Conservation (phyloP, 2,329 filamentous ascomycete genomes). For the Podosphaera xanthii region DNA sequence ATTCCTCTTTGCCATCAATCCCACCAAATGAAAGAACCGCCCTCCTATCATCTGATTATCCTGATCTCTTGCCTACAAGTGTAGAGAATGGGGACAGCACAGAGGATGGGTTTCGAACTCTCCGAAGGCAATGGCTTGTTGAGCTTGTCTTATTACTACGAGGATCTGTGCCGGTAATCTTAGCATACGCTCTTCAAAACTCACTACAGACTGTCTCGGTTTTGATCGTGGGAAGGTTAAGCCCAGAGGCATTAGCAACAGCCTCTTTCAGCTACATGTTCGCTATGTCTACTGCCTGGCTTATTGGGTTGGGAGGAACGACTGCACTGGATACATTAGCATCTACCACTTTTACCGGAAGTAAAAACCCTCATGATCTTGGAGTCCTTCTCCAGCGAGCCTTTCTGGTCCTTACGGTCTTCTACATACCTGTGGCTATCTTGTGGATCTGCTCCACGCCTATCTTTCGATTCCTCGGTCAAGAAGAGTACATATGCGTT, state of each 20-base stretch:
- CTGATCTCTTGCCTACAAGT: slow-evolving; percentile 2
- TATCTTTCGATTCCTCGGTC: slow-evolving; percentile 51
- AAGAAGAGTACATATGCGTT: slow-evolving; percentile 53
- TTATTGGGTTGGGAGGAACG: slow-evolving; percentile 65
- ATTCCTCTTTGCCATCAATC: slow-evolving; percentile 3
- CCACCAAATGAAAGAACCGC: slow-evolving; percentile 14
- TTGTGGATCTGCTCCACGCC: slow-evolving; percentile 57
- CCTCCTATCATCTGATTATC: slow-evolving; percentile 9
- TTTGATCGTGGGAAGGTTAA: slow-evolving; percentile 56
- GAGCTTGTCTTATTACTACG: slow-evolving; percentile 49
- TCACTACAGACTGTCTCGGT: slow-evolving; percentile 67
- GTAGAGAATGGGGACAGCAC: slow-evolving; percentile 11
- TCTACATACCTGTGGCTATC: slow-evolving; percentile 50
- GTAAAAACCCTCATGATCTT: slow-evolving; percentile 53
- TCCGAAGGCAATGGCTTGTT: slow-evolving; percentile 18
- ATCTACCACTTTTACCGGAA: slow-evolving; percentile 62
- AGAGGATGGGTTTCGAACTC: slow-evolving; percentile 8
- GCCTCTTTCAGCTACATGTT: slow-evolving; percentile 88
- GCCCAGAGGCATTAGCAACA: slow-evolving; percentile 56
- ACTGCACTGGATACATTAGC: slow-evolving; percentile 72
- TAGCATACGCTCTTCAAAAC: slow-evolving; percentile 72
- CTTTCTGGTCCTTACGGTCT: slow-evolving; percentile 44
- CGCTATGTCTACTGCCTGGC: slow-evolving; percentile 70
- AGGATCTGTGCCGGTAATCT: slow-evolving; percentile 52
- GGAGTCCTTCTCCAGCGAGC: slow-evolving; percentile 59